Evolutionary conservation across 257 asterid genomes (phyloP), one percentile per base, ranked within the genome.

Genomic region (Solanum clarkiae): DNA sequence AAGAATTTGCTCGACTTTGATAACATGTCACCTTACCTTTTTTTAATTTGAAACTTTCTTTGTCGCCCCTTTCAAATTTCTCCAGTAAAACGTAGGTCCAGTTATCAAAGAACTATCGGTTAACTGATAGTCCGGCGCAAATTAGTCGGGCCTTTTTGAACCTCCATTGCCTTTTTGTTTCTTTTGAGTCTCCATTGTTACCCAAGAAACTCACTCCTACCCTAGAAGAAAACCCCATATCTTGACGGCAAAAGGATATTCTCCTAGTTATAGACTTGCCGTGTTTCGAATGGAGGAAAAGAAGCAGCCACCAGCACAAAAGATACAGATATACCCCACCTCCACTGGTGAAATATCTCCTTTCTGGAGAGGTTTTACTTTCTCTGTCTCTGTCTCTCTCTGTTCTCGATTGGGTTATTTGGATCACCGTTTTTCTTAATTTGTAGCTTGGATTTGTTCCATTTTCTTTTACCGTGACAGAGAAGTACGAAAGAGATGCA

Each of bases 401-500:
- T 80, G 62, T 82, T 26, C 60, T 53, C 59, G 8, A 15, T 87
- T 14, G 69, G 56, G 16, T 63, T 40, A 47, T 63, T n/a, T 26
- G 26, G 54, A 49, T 74, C 20, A 20, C 15, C 20, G 4, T 57
- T 18, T 22, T 63, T 18, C 57, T 32, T 22, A 10, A 8, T 22
- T 53, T 6, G 71, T 59, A 80, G 72, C 81, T 80, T 12, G 69
- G 79, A 80, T 56, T 22, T 20, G 26, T 57, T 3, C 68, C 32
- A 60, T 60, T 72, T 65, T 15, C 55, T 85, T 60, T 32, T 87
- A 59, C 83, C 87, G 66, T 69, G 26, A 88, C 93, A 96, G 99
- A 91, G 54, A 96, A 97, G 91, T 97, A 95, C 84, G 99, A 97
- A 84, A 93, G 88, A 85, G 98, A 95, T 84, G 99, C 99, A 75